Base-by-base conservation (phyloP, 31 red algal genomes). In the Asparagopsis taxiformis region DNA sequence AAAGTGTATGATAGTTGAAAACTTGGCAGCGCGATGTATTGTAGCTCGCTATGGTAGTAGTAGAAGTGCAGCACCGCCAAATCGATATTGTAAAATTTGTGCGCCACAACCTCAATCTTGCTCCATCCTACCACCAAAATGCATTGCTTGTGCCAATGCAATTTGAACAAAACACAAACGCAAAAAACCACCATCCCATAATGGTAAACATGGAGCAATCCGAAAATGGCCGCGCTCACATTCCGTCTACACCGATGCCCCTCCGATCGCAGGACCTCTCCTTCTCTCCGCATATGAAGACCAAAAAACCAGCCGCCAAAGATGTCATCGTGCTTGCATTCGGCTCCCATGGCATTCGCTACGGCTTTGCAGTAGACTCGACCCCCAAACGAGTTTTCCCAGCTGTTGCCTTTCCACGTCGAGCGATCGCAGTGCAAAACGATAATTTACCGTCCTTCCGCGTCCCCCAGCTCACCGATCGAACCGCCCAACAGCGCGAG, bases 241-340 rank as follows among this genome's bases (percentile, higher is more conserved):
- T n/a, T n/a, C n/a, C n/a, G n/a, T n/a, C n/a, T n/a, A n/a, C n/a
- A n/a, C n/a, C n/a, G 16, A 4, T 57, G 26, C 34, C 43, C 22
- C 31, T 84, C 24, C 56, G 68, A 31, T 0, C 53, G 4, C 79
- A 73, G 52, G 3, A 64, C 30, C 46, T 84, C 22, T 36, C 51
- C 6, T 33, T 84, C 10, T 38, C 31, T 36, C 36, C 25, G 38
- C 58, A 62, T 16, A 25, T 70, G 29, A 65, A 65, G 35, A 22
- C 39, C n/a, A 25, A 75, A 5, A 86, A 86, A 31, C 81, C 81
- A 36, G 28, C 59, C 3, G 55, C 81, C 23, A 61, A 76, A 31
- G 60, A 86, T 15, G 61, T 86, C 51, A 70, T 86, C 31, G 81
- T 86, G 16, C 60, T 86, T 38, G 59, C 81, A 35, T 76, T 86